Conservation (phyloP, 108 stramenopile genomes). For the Chaetoceros muelleri region DNA sequence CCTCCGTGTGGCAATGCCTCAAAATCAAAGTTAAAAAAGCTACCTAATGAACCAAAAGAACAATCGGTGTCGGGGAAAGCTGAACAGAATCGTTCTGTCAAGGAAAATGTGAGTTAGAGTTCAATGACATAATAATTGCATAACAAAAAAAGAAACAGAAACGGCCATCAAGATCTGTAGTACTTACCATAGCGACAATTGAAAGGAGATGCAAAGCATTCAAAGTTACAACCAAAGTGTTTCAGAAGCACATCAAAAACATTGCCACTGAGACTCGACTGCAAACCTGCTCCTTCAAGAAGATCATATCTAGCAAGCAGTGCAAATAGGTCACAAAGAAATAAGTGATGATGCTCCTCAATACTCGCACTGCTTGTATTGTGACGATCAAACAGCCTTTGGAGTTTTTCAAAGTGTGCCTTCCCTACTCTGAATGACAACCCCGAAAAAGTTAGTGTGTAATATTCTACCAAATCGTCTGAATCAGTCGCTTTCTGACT, state of each 20-base stretch:
- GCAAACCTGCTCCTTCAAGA: slow-evolving; percentile 80
- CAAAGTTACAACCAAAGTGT: slow-evolving; percentile 56
- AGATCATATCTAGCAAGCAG: slow-evolving; percentile 61
- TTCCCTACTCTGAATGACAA: slow-evolving; percentile 44
- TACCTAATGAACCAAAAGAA: slow-evolving; percentile 62
- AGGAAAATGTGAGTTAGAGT: too few species aligned
- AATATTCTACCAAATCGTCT: slow-evolving; percentile 1
- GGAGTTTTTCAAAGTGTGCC: slow-evolving; percentile 49
- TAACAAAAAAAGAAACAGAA: too few species aligned
- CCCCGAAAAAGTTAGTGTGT: slow-evolving; percentile 37
- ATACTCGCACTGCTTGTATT: slow-evolving; percentile 3
- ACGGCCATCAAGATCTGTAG: too few species aligned
- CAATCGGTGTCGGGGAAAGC: slow-evolving; percentile 76
- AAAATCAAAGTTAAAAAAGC: slow-evolving; percentile 65
- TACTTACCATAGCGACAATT: slow-evolving; percentile 84
- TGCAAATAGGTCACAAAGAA: slow-evolving; percentile 40
- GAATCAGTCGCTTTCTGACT: slow-evolving; percentile 10
- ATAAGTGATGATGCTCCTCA: slow-evolving; percentile 11
- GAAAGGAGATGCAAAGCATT: slow-evolving; percentile 87
- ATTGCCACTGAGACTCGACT: slow-evolving; percentile 55
- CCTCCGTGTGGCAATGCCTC: slow-evolving; percentile 22
- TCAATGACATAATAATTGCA: too few species aligned
- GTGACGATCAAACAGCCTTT: slow-evolving; percentile 30
- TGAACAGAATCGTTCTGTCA: slow-evolving; percentile 25
- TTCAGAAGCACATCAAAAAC: slow-evolving; percentile 63